These are phyloP conservation scores for Grosmannia serpens DNA, from an alignment of 2,329 filamentous ascomycete species.

Conservation along the genomic window DNA sequence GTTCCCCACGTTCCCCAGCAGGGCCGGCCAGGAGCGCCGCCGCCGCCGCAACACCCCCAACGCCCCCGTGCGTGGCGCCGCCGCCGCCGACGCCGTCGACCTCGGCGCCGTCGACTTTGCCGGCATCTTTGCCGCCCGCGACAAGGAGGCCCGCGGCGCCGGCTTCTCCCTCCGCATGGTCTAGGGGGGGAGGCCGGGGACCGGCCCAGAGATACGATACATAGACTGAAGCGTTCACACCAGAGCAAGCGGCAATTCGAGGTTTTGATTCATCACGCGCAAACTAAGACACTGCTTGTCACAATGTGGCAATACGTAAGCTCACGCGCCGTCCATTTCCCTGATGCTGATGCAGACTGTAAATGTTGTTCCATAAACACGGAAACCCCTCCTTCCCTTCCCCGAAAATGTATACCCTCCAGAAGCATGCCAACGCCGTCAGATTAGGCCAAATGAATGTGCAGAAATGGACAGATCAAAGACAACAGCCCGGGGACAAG, in stretches of 20 bases:
- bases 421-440: neutral
- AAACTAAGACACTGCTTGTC: too few relatives aligned
- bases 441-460: neutral
- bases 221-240: too few relatives aligned
- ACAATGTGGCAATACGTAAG: too few relatives aligned
- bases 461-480: neutral
- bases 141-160: constrained; percentile 53
- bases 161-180: constrained; percentile 57
- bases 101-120: constrained; percentile 52
- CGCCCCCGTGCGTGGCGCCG: constrained; percentile 68
- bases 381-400: neutral
- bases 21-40: constrained; percentile 81
- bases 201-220: too few relatives aligned
- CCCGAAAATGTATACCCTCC: neutral
- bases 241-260: too few relatives aligned
- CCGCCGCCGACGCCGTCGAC: constrained; percentile 46
- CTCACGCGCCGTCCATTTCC: too few relatives aligned
- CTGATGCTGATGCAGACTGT: too few relatives aligned
- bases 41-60: constrained; percentile 63
- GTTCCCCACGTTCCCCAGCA: constrained; percentile 95
- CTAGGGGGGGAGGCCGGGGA: too few relatives aligned
- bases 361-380: neutral
- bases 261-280: too few relatives aligned
- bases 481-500: too few relatives aligned
- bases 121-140: constrained; percentile 56